Conservation (phyloP, 345 rosid species). For the Citrus australasica region DNA sequence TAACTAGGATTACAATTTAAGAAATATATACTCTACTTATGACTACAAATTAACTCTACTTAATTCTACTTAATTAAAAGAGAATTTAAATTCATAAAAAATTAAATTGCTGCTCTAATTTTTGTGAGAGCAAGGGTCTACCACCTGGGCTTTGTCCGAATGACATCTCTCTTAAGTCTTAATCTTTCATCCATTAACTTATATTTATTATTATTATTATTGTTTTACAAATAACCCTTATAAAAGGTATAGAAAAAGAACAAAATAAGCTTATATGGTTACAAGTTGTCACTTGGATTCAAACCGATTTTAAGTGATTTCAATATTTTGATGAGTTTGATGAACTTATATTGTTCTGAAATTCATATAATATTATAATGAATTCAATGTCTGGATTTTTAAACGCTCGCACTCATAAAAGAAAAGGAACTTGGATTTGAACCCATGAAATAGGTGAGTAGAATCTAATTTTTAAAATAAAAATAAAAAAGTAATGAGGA, state of each 20-base stretch:
- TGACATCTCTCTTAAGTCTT: too few species aligned
- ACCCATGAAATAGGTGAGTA: too few species aligned
- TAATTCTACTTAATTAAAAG: rapidly evolving
- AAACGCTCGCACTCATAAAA: not conserved
- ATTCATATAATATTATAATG: too few species aligned
- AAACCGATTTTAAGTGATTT: not conserved
- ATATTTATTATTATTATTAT: too few species aligned
- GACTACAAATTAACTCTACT: rapidly evolving
- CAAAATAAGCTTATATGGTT: too few species aligned
- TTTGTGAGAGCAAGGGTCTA: too few species aligned
- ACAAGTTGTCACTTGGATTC: too few species aligned
- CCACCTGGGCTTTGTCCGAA: rapidly evolving
- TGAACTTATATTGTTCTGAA: too few species aligned
- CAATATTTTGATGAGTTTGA: too few species aligned
- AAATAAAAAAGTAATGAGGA: not conserved
- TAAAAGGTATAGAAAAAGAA: too few species aligned
- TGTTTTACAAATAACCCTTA: not conserved
- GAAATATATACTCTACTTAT: rapidly evolving
- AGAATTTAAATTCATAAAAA: rapidly evolving
- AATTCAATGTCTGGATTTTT: too few species aligned
- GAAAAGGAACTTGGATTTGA: not conserved
- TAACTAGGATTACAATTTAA: rapidly evolving
- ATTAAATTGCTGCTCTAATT: rapidly evolving
- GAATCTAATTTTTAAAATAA: too few species aligned
- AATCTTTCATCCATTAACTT: not conserved